Percentiles rank a stretch among this genome's conserved stretches.
phyloP scores from a whole-genome alignment of 2,329 filamentous ascomycete species.

The Monosporascus cannonballus region DNA sequence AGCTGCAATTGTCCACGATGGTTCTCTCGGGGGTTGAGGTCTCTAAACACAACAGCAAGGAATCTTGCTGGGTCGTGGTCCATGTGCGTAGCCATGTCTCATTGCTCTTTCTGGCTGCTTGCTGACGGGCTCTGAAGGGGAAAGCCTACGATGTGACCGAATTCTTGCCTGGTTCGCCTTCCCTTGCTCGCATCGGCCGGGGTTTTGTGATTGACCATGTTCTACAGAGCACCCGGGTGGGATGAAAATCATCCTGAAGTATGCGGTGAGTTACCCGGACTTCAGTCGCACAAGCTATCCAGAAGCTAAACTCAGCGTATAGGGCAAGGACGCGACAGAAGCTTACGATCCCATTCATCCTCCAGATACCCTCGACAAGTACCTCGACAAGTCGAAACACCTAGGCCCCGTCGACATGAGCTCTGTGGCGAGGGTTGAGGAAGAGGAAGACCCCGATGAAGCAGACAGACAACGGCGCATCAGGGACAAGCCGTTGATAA shows the following conservation, averaged over 20 bases:
- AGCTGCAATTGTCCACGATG: constrained; percentile 24
- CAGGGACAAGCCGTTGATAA: constrained; percentile 68
- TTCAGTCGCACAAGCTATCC: background rate
- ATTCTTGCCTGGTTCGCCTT: constrained; percentile 61
- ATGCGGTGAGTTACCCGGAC: constrained; percentile 52
- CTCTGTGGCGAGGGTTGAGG: constrained; percentile 63
- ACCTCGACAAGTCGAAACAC: constrained; percentile 79
- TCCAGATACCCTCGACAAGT: constrained; percentile 80
- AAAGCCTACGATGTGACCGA: constrained; percentile 88
- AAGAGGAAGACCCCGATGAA: constrained; percentile 64
- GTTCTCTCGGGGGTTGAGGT: constrained; percentile 46
- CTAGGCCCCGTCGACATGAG: constrained; percentile 84
- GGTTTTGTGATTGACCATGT: constrained; percentile 6
- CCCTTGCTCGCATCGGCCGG: background rate
- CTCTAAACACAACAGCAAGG: constrained; percentile 67
- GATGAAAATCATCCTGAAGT: constrained; percentile 90
- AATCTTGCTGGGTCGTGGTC: constrained; percentile 90
- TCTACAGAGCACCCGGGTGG: constrained; percentile 76
- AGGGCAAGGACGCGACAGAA: constrained; percentile 87
- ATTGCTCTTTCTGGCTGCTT: background rate
- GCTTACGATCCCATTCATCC: constrained; percentile 87
- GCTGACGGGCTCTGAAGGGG: constrained; percentile 37
- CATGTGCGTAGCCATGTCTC: constrained; percentile 47
- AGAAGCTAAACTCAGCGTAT: background rate
- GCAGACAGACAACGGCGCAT: constrained; percentile 66